Conservation (phyloP, 108 stramenopile genomes). For the Pseudonitzschia pungens region DNA sequence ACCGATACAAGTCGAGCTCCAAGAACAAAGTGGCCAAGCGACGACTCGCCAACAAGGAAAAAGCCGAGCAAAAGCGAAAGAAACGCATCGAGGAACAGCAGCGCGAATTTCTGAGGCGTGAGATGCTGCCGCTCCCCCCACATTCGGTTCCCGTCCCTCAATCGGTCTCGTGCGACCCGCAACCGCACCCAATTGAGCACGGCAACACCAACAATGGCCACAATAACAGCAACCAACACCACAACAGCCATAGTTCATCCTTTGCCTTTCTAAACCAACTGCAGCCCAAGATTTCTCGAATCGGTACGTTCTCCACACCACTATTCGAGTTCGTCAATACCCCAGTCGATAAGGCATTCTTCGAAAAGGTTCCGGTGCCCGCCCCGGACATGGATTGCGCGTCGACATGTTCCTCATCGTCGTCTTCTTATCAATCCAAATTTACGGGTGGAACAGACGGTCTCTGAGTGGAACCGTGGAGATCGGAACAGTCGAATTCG, state of each 20-base stretch:
- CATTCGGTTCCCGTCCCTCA: too few species aligned
- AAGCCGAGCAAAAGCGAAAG: not conserved
- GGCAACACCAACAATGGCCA: not conserved
- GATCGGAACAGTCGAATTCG: too few species aligned
- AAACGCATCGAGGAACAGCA: constrained; percentile 1
- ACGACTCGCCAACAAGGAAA: constrained; percentile 12
- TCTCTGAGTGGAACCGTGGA: not conserved
- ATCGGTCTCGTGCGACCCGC: too few species aligned
- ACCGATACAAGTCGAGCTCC: constrained; percentile 16
- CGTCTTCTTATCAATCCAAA: constrained; percentile 1
- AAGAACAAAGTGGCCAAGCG: constrained; percentile 22
- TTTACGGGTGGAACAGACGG: not conserved
- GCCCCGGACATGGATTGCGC: constrained; percentile 2
- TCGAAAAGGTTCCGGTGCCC: not conserved
- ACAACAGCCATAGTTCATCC: not conserved
- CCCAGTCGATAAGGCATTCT: not conserved
- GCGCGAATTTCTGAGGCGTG: not conserved
- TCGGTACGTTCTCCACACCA: constrained; percentile 8
- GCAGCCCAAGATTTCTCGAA: not conserved
- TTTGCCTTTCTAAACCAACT: not conserved
- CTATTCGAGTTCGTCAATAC: not conserved
- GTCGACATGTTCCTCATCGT: constrained; percentile 5
- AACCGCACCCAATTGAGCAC: too few species aligned
- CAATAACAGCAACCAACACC: not conserved
- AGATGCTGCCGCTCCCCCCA: not conserved